Evolutionary conservation across 2,329 filamentous ascomycete species (phyloP), one percentile per base, ranked within the genome.

Genomic region (Phaeosphaeriaceae sp.): DNA sequence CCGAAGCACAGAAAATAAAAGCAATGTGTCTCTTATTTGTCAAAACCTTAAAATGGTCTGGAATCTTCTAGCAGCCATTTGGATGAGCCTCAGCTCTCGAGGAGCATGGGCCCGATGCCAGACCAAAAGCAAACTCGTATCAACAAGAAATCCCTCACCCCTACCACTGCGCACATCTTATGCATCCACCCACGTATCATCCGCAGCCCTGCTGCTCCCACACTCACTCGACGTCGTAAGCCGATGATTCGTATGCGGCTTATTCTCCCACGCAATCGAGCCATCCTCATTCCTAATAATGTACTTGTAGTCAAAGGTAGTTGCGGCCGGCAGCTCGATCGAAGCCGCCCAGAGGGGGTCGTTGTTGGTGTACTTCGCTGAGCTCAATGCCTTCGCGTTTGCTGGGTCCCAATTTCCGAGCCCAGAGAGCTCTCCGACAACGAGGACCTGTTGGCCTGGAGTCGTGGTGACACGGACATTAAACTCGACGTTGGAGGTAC

Each of bases 401-500:
- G 64, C 69, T 1, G 80, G 55, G 23, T 79, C 68, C 81, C 82
- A 84, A 22, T 64, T 69, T 0, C 82, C 82, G 1, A 84, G 71
- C 28, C 80, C 77, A 0, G 74, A 61, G 1, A 78, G 69, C 61
- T 77, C 78, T 24, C 83, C 83, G 0, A 78, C 69, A 5, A 85
- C 69, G 49, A 79, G 81, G 17, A 85, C 61, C 60, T 82, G 82
- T 63, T 85, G 81, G 26, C 83, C 83, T 50, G 72, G 81, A 54
- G 79, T 78, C 0, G 83, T 85, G 0, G 75, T 75, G 0, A 80
- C 81, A 54, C 80, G 80, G n/a, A 83, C 79, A 54, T 79, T 75
- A 73, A 85, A 84, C 3, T 76, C 75, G n/a, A 83, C 73, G 11
- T 58, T 58, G 3, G 71, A 56, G 43, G 62, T 64, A 51, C 66